phyloP scores from a whole-genome alignment of 2,329 filamentous ascomycete species.

The Calonectria hawksworthii region DNA sequence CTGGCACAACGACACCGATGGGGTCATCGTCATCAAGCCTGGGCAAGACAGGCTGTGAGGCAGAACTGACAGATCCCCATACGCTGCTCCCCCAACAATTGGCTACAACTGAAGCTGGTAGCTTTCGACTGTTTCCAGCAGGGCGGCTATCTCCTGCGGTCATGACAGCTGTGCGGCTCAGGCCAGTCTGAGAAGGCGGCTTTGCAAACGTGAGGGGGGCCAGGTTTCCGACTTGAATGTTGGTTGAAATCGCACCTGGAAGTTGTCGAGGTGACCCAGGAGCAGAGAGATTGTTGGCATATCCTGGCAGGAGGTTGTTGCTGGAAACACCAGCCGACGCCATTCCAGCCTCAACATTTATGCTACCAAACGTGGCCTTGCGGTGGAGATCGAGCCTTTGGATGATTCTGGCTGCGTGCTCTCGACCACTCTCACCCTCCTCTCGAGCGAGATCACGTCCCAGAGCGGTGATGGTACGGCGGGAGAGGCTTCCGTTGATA shows the following conservation, averaged over 20 bases:
- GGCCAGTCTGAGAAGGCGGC: constrained; percentile 84
- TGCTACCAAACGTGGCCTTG: constrained; percentile 73
- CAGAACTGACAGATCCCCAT: constrained; percentile 66
- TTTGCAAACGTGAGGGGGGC: constrained; percentile 87
- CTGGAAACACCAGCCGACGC: constrained; percentile 85
- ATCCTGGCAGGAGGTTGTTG: constrained; percentile 81
- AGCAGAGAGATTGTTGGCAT: constrained; percentile 51
- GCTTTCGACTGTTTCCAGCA: constrained; percentile 74
- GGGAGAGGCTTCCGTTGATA: constrained; percentile 63
- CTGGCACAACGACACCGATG: constrained; percentile 56
- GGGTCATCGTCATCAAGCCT: constrained; percentile 55
- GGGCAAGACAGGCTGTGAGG: constrained; percentile 49
- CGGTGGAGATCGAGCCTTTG: constrained; percentile 92
- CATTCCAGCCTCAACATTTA: constrained; percentile 55
- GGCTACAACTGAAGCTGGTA: constrained; percentile 89
- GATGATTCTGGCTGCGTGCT: constrained; percentile 90
- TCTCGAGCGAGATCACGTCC: constrained; percentile 65
- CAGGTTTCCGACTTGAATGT: constrained; percentile 72
- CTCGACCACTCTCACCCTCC: constrained; percentile 81
- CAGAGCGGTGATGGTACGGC: constrained; percentile 69
- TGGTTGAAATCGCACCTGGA: constrained; percentile 54
- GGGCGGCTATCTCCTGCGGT: constrained; percentile 83
- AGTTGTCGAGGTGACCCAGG: constrained; percentile 46
- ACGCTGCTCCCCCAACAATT: constrained; percentile 94
- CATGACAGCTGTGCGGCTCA: constrained; percentile 88